phyloP scores from a whole-genome alignment of 164 flowering plant genomes.

The Magnolia kwangsiensis region DNA sequence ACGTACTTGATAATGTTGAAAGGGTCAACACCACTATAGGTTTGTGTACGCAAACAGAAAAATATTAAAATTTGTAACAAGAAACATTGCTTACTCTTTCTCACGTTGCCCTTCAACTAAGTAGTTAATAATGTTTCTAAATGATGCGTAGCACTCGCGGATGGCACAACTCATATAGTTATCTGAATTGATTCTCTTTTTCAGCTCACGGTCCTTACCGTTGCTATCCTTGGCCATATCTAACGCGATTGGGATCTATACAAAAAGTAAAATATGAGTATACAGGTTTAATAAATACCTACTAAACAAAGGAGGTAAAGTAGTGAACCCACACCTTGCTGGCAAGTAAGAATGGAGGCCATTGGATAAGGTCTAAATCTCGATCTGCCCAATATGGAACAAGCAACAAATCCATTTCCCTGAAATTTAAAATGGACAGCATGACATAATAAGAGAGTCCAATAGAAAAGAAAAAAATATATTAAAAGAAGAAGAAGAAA shows the following conservation, averaged over 20 bases:
- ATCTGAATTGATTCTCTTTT: constrained; percentile 67
- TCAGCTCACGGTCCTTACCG: constrained; percentile 76
- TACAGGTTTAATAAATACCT: neutral
- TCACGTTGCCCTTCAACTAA: constrained; percentile 66
- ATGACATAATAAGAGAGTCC: neutral
- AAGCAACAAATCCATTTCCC: constrained; percentile 94
- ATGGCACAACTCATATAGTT: constrained; percentile 83
- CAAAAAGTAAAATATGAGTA: constrained; percentile 5
- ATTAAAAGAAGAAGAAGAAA: neutral
- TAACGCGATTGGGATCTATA: constrained; percentile 87
- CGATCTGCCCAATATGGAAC: constrained; percentile 97
- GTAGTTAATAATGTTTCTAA: constrained; percentile 52
- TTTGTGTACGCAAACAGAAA: neutral
- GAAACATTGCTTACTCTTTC: constrained; percentile 40
- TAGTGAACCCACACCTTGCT: constrained; percentile 66
- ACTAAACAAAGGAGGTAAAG: neutral
- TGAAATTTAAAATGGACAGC: constrained; percentile 17
- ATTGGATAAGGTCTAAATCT: constrained; percentile 71
- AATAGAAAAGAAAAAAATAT: neutral
- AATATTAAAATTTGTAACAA: neutral
- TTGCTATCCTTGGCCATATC: constrained; percentile 99
- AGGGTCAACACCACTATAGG: neutral
- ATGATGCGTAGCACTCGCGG: constrained; percentile 83
- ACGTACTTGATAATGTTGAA: neutral
- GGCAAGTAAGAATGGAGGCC: constrained; percentile 98